Conservation (phyloP, 805 yeast genomes). For the Monosporozyma solicola region DNA sequence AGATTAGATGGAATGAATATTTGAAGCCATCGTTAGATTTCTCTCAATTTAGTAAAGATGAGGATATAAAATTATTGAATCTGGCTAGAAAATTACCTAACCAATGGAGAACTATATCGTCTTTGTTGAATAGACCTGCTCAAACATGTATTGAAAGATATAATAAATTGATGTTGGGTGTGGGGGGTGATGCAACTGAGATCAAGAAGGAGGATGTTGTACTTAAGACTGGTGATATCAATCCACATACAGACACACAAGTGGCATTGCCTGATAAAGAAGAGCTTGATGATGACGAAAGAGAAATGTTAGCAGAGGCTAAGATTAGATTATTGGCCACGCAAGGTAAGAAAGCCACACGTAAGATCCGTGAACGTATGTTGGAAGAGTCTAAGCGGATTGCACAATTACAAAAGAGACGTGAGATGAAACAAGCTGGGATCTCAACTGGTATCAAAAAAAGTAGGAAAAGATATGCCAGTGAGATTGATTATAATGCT, state of each 20-base stretch:
- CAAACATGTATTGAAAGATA: slow-evolving; percentile 80
- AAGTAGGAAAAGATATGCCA: slow-evolving; percentile 42
- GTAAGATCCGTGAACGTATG: slow-evolving; percentile 80
- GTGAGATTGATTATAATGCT: slow-evolving; percentile 71
- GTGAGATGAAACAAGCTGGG: slow-evolving; percentile 79
- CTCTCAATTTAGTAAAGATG: slow-evolving; percentile 60
- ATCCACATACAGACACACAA: slow-evolving; percentile 62
- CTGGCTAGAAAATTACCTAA: slow-evolving; percentile 71
- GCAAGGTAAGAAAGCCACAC: slow-evolving; percentile 87
- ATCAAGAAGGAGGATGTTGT: not conserved
- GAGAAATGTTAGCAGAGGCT: slow-evolving; percentile 92
- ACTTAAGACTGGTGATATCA: slow-evolving; percentile 45
- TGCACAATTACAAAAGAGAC: slow-evolving; percentile 66
- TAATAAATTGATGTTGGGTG: slow-evolving; percentile 36
- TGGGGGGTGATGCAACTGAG: slow-evolving; percentile 6
- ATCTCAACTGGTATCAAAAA: slow-evolving; percentile 42
- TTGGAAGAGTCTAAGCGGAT: slow-evolving; percentile 69
- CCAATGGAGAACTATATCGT: slow-evolving; percentile 91
- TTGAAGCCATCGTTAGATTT: slow-evolving; percentile 64
- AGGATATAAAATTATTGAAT: slow-evolving; percentile 62
- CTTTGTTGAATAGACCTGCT: slow-evolving; percentile 74
- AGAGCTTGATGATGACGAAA: slow-evolving; percentile 77
- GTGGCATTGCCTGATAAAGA: slow-evolving; percentile 77
- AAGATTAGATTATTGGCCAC: slow-evolving; percentile 85
- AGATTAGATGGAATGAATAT: slow-evolving; percentile 88